Evolutionary conservation across 352 stramenopile species (phyloP).

Genomic region (Nothophytophthora sp.): DNA sequence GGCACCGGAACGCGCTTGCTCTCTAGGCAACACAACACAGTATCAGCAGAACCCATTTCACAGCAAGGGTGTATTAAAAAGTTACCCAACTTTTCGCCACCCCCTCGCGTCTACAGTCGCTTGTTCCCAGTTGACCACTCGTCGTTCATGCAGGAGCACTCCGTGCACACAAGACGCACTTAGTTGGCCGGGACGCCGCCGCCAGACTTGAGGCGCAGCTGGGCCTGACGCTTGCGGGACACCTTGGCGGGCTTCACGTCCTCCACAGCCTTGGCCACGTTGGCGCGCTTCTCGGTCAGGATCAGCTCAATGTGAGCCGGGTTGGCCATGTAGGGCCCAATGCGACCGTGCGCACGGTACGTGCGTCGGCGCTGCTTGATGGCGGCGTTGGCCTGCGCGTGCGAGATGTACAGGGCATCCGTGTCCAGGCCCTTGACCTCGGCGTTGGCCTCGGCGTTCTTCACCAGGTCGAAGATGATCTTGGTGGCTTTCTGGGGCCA

Average conservation of each 20-base stretch:
- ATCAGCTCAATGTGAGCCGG: slow-evolving; percentile 99
- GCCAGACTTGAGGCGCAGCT: slow-evolving; percentile 89
- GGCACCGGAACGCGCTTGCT: slow-evolving; percentile 24
- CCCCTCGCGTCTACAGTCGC: slow-evolving; percentile 47
- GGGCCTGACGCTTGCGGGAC: slow-evolving; percentile 87
- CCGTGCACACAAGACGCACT: slow-evolving; percentile 24
- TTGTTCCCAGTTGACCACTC: slow-evolving; percentile 29
- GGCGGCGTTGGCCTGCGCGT: slow-evolving; percentile 97
- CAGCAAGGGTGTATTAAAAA: slow-evolving; percentile 83
- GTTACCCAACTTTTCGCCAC: slow-evolving; percentile 44
- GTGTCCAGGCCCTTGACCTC: slow-evolving; percentile 98
- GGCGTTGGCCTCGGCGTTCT: slow-evolving; percentile 99
- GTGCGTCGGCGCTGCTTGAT: slow-evolving; percentile 98
- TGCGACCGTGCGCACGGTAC: slow-evolving; percentile 98
- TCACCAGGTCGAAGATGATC: slow-evolving; percentile 98
- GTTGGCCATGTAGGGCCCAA: slow-evolving; percentile 98
- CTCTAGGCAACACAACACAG: slow-evolving; percentile 32
- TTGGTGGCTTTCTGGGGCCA: slow-evolving; percentile 99
- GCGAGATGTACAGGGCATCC: slow-evolving; percentile 96
- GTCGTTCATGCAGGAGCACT: slow-evolving; percentile 30
- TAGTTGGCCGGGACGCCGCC: slow-evolving; percentile 86
- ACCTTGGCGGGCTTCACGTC: slow-evolving; percentile 86
- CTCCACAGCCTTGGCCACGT: slow-evolving; percentile 93
- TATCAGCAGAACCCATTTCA: slow-evolving; percentile 77
- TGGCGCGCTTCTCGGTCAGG: slow-evolving; percentile 95